A percentile compares a stretch with the other conserved stretches of the same genome.
These are phyloP conservation scores for Solanum paucissectum DNA, from an alignment of 257 asterid species.

Conservation along the genomic window DNA sequence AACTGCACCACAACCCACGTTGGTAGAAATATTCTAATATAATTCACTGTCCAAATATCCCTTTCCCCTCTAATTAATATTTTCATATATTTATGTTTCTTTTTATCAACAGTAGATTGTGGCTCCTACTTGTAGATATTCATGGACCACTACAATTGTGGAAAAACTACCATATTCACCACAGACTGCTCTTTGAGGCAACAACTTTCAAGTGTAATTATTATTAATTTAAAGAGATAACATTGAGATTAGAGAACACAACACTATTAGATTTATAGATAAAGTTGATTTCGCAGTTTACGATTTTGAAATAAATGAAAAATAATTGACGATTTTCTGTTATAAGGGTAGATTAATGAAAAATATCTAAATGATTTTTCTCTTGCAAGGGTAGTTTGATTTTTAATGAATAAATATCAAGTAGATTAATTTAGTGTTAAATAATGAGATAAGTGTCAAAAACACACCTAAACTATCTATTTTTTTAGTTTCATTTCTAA, in stretches of 20 bases:
- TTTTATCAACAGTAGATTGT: neutral
- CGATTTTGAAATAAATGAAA: neutral
- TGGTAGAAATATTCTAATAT: neutral
- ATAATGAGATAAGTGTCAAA: neutral
- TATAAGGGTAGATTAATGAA: neutral
- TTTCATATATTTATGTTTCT: neutral
- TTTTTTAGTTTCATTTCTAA: too few species aligned
- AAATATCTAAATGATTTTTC: neutral
- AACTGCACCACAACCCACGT: too few species aligned
- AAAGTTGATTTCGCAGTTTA: neutral
- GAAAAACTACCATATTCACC: neutral
- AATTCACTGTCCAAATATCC: neutral
- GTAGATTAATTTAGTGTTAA: neutral
- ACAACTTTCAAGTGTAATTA: neutral
- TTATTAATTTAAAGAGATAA: neutral
- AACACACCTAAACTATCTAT: too few species aligned
- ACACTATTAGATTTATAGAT: neutral
- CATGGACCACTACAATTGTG: neutral
- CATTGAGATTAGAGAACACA: neutral
- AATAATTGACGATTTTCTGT: neutral
- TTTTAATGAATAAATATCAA: neutral
- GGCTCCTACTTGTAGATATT: neutral
- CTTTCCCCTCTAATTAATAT: neutral
- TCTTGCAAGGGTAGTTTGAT: neutral
- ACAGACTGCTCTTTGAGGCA: neutral